Percentiles rank a stretch among this genome's conserved stretches.
phyloP scores from a whole-genome alignment of 805 yeast genomes.

The Saturnispora sekii region DNA sequence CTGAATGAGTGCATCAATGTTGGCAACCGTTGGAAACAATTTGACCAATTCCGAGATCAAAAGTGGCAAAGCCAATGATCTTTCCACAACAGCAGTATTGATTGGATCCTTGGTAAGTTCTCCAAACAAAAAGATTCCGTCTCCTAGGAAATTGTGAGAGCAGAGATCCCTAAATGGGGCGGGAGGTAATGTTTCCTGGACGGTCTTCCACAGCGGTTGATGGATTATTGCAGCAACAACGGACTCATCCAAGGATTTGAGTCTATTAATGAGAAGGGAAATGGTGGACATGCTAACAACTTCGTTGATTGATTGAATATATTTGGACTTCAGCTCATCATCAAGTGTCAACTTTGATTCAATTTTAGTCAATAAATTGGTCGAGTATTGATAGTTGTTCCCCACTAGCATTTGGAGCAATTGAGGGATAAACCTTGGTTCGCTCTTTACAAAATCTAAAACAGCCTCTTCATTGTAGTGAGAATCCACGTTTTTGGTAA shows the following conservation, averaged over 20 bases:
- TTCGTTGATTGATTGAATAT: conserved; percentile 9
- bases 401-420: conserved; percentile 9
- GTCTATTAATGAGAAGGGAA: neutral
- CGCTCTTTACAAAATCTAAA: conserved; percentile 11
- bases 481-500: conserved; percentile 18
- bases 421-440: conserved; percentile 12
- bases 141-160: conserved; percentile 19
- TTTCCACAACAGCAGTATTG: neutral
- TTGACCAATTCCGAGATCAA: conserved; percentile 7
- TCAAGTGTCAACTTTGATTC: conserved; percentile 13
- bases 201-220: neutral
- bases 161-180: conserved; percentile 13
- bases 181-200: conserved; percentile 1
- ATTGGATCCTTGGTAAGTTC: neutral
- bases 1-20: conserved; percentile 17
- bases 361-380: conserved; percentile 15
- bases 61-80: conserved; percentile 2
- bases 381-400: neutral
- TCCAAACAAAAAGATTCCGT: conserved; percentile 14
- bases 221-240: neutral
- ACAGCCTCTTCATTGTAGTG: conserved; percentile 18
- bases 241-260: neutral
- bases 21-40: neutral
- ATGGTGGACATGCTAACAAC: neutral
- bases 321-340: conserved; percentile 11